phyloP scores from a whole-genome alignment of 768 basidiomycete genomes.

The Tephrocybe sp. region DNA sequence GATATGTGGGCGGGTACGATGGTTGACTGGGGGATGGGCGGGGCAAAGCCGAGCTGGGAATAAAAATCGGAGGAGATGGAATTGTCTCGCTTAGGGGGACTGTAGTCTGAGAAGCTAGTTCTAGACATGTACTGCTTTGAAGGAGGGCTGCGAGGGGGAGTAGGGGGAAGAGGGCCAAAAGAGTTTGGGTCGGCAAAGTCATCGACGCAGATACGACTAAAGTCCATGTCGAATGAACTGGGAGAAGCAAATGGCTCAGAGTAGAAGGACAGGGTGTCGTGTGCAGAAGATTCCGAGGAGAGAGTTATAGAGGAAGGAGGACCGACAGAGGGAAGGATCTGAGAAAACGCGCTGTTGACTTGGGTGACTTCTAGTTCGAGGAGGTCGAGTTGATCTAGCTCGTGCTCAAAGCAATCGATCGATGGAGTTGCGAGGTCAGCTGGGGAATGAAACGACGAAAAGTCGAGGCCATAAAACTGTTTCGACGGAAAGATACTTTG shows the following conservation, averaged over 20 bases:
- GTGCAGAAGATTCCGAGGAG: slow-evolving; percentile 77
- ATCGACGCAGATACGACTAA: slow-evolving; percentile 59
- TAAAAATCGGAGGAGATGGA: slow-evolving; percentile 47
- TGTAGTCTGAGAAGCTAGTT: slow-evolving; percentile 70
- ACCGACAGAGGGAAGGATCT: slow-evolving; percentile 63
- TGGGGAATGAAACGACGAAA: slow-evolving; percentile 68
- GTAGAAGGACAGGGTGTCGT: slow-evolving; percentile 65
- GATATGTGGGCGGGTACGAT: slow-evolving; percentile 61
- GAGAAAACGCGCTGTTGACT: slow-evolving; percentile 63
- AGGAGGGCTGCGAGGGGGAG: slow-evolving; percentile 54
- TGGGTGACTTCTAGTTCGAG: slow-evolving; percentile 65
- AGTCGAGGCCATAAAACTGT: slow-evolving; percentile 46
- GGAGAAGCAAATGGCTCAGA: slow-evolving; percentile 66
- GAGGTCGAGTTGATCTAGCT: slow-evolving; percentile 76
- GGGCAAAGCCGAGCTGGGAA: slow-evolving; percentile 50
- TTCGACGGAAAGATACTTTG: slow-evolving; percentile 20
- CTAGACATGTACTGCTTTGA: slow-evolving; percentile 39
- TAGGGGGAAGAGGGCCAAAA: slow-evolving; percentile 58
- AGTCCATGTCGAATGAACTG: slow-evolving; percentile 74
- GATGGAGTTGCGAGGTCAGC: slow-evolving; percentile 75
- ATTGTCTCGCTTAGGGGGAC: slow-evolving; percentile 47
- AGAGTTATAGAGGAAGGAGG: slow-evolving; percentile 79
- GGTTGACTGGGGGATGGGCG: slow-evolving; percentile 46
- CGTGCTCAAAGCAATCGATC: slow-evolving; percentile 81
- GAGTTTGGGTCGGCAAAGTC: slow-evolving; percentile 65